Base-by-base conservation (phyloP, 2,329 filamentous ascomycete species). In the Fusarium devonianum region DNA sequence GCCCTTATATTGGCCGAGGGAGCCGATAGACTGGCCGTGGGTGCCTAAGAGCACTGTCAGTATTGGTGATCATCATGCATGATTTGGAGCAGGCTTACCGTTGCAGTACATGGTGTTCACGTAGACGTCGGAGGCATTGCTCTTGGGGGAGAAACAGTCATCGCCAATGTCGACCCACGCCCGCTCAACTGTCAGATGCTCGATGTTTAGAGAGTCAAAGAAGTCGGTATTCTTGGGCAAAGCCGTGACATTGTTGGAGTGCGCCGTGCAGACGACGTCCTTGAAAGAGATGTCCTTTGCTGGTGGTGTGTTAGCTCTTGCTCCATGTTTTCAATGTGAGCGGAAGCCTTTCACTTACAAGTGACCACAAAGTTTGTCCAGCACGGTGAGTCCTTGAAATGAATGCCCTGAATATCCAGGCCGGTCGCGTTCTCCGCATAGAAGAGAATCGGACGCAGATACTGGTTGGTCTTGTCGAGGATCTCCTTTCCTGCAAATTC, bases 151-250 rank as follows among this genome's bases (percentile, higher is more conserved):
- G 50, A 64, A 64, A 37, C 61, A 64, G 9, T 64, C 61, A 5
- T 64, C 61, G 2, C 58, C 61, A 34, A 64, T 64, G 14, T 64
- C 51, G 16, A 64, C 60, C 61, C 61, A 64, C 0, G 60, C 22
- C 17, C 61, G 51, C 40, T 64, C 60, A 1, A 64, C 58, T 0
- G 42, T 49, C n/a, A 64, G 34, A 11, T 37, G 49, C 16, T 63
- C 57, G 3, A 63, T 41, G 19, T 64, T 64, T 19, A 64, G 7
- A 0, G 61, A 62, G 29, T 64, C 58, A 10, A 64, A 62, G 5
- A 64, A 64, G n/a, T 64, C 62, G 1, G 58, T 64, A 42, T 64
- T 64, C 51, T 62, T 64, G 12, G 62, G 62, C 2, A 55, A 43
- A 18, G 54, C 47, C 2, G 57, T 63, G 3, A 54, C 51, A 25